phyloP scores from a whole-genome alignment of 2,329 filamentous ascomycete genomes.

The Aspergillus pseudotamarii region DNA sequence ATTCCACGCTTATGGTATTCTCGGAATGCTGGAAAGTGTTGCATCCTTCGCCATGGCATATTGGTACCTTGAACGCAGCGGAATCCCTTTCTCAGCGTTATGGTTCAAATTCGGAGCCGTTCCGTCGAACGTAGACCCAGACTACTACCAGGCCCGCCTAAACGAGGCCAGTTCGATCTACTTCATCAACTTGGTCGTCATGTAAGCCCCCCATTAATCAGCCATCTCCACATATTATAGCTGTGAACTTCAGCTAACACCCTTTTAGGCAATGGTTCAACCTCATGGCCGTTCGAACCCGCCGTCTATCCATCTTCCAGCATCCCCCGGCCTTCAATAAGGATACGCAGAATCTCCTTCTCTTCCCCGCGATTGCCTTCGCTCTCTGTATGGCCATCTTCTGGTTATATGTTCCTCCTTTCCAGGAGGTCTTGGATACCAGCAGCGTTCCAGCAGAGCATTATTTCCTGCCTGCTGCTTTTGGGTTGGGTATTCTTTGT shows the following conservation, averaged over 20 bases:
- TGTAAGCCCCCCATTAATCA: conserved; percentile 52
- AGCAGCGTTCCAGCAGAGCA: conserved; percentile 68
- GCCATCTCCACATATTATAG: conserved; percentile 10
- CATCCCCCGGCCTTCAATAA: conserved; percentile 70
- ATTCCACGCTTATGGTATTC: conserved; percentile 70
- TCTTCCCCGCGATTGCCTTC: conserved; percentile 73
- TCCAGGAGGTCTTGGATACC: conserved; percentile 65
- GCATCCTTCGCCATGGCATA: conserved; percentile 67
- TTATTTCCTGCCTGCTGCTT: conserved; percentile 75
- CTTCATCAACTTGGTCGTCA: conserved; percentile 78
- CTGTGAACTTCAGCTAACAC: background rate
- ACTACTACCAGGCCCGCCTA: conserved; percentile 58
- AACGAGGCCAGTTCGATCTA: conserved; percentile 73
- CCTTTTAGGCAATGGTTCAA: conserved; percentile 68
- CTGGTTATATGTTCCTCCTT: conserved; percentile 67
- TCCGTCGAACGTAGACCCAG: conserved; percentile 55
- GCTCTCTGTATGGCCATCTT: conserved; percentile 70
- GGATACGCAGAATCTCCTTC: conserved; percentile 65
- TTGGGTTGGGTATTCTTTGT: conserved; percentile 66
- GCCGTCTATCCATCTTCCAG: conserved; percentile 69
- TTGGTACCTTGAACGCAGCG: conserved; percentile 62
- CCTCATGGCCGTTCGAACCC: conserved; percentile 68
- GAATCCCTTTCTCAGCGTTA: conserved; percentile 64
- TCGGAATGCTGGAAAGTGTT: conserved; percentile 66
- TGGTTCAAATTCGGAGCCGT: conserved; percentile 69